Conservation (phyloP, 768 basidiomycete genomes). For the Gloeopeniophorella convolvens region DNA sequence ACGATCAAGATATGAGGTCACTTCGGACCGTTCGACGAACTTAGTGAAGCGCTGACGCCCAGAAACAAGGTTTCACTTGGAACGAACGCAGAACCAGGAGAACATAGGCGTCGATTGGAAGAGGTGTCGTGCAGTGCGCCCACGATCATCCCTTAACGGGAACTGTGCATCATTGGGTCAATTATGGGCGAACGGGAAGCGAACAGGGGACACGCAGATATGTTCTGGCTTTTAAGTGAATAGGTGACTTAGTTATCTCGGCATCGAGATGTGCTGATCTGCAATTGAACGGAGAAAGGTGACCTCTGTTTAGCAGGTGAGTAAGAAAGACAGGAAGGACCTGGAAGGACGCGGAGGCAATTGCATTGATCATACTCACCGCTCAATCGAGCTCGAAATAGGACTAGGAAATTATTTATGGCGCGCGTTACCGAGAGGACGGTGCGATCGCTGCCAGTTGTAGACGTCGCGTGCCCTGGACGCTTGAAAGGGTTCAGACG, state of each 20-base stretch:
- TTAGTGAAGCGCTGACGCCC: slow-evolving; percentile 17
- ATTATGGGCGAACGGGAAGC: background rate
- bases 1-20: slow-evolving; percentile 17
- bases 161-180: background rate
- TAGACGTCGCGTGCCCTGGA: background rate
- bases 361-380: slow-evolving; percentile 2
- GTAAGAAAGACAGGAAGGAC: too few relatives aligned
- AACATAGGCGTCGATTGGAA: too few relatives aligned
- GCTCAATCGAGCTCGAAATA: background rate
- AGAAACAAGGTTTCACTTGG: slow-evolving; percentile 14
- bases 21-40: slow-evolving; percentile 16
- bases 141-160: background rate
- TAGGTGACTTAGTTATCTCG: too few relatives aligned
- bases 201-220: background rate
- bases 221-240: background rate
- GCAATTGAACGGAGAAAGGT: background rate
- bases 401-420: slow-evolving; percentile 8
- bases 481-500: background rate
- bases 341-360: slow-evolving; percentile 4
- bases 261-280: too few relatives aligned
- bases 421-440: slow-evolving; percentile 1
- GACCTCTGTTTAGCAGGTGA: background rate
- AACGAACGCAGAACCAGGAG: background rate
- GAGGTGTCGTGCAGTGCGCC: background rate
- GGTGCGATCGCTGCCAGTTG: slow-evolving; percentile 4